Evolutionary conservation across 306 rosid species (phyloP), one percentile per base, ranked within the genome.

Genomic region (Quercus bicolor): DNA sequence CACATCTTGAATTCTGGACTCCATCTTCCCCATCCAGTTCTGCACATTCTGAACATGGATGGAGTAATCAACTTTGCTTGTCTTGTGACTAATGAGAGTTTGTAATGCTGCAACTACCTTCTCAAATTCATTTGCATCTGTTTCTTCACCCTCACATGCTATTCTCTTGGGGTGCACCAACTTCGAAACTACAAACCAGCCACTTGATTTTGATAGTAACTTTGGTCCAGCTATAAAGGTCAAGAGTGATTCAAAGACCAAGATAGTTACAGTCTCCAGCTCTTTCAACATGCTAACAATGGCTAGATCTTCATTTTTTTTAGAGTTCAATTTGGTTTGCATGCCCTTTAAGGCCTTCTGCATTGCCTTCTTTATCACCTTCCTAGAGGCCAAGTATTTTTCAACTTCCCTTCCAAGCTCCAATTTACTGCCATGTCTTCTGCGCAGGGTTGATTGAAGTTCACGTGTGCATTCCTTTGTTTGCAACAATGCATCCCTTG

Each of bases 391-490:
- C 83, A 87, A 70, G 77, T 81, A 84, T 77, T 87, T 87, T 12
- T 74, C 79, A 5, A 70, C 83, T 74, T 87, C 90, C 1, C 80
- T 74, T 33, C 72, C 43, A 31, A 84, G 73, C 68, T 87, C 90
- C 79, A 82, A 21, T 77, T 84, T 88, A 31, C 88, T 86, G 1
- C 88, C 86, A 6, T 88, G 82, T 82, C 84, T 87, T 77, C 88
- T 82, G 74, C 90, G 79, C 53, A 87, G 77, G 53, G 77, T 84
- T 5, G 90, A 87, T 59, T 87, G 88, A 84, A 87, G 81, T 37
- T 84, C 88, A 1, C 88, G 76, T 2, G 81, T 80, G 1, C 90
- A 87, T 80, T 87, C 90, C 79, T 87, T 87, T n/a, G 84, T 87
- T 72, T 87, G 88, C 40, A 84, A 60, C 1, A 87, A 66, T 11